Evolutionary conservation across 306 rosid genomes (phyloP).

Genomic region (Cucurbita ficifolia): DNA sequence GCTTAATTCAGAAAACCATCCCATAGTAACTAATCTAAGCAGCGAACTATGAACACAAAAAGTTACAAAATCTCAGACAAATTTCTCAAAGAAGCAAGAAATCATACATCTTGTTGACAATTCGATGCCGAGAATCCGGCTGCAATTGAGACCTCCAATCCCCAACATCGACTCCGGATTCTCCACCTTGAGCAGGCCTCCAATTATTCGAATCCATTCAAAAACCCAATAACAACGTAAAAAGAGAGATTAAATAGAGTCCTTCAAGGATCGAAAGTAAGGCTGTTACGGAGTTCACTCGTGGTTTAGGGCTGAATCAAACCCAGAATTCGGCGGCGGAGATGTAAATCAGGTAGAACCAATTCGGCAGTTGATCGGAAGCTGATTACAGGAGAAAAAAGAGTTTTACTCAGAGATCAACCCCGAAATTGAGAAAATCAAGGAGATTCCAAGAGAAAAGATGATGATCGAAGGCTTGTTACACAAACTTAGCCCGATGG

Average conservation of each 20-base stretch:
- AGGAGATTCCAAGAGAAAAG: not conserved
- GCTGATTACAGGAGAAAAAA: not conserved
- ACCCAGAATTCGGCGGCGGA: not conserved
- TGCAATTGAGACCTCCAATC: constrained; percentile 19
- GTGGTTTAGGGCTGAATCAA: not conserved
- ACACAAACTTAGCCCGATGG: no score
- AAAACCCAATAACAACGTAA: not conserved
- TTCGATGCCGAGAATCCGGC: not conserved
- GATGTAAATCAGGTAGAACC: not conserved
- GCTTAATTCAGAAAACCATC: not conserved
- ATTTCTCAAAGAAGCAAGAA: not conserved
- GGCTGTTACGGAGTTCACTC: not conserved
- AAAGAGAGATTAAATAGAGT: not conserved
- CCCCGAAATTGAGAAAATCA: not conserved
- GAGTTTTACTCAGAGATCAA: not conserved
- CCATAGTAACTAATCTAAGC: not conserved
- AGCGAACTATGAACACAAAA: not conserved
- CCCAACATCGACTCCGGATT: constrained; percentile 14
- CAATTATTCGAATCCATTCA: constrained; percentile 31
- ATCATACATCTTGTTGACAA: constrained; percentile 11
- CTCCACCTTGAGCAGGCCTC: constrained; percentile 27
- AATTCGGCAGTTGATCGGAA: not conserved
- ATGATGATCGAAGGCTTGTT: not conserved
- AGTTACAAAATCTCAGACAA: not conserved
- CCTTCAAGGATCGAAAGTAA: not conserved